phyloP scores from a whole-genome alignment of 352 stramenopile species.

The Pythium scleroteichum region DNA sequence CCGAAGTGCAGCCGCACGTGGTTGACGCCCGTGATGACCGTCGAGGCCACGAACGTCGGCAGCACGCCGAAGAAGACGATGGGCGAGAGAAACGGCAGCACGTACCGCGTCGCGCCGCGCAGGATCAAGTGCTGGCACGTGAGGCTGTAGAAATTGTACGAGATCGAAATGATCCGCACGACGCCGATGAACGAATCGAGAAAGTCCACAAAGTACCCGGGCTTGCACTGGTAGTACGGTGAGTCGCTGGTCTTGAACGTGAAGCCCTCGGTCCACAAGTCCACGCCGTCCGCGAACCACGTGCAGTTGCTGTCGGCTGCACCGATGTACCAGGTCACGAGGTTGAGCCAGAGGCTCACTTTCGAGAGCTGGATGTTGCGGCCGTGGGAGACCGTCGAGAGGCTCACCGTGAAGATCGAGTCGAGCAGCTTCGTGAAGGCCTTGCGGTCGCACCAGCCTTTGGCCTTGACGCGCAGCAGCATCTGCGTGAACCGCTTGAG shows the following conservation, averaged over 20 bases:
- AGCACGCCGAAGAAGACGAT: slow-evolving; percentile 12
- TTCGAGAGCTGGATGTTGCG: slow-evolving; percentile 20
- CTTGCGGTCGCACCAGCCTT: slow-evolving; percentile 6
- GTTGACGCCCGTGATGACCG: slow-evolving; percentile 19
- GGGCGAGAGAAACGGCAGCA: slow-evolving; percentile 5
- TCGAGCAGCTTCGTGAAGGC: slow-evolving; percentile 12
- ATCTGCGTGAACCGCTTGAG: slow-evolving; percentile 2
- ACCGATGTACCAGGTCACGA: slow-evolving; percentile 23
- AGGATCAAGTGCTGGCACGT: slow-evolving; percentile 10
- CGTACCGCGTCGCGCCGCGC: slow-evolving; percentile 7
- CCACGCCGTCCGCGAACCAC: slow-evolving; percentile 17
- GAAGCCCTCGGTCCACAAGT: slow-evolving; percentile 12
- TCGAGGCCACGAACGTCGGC: slow-evolving; percentile 7
- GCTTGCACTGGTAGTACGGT: slow-evolving; percentile 19
- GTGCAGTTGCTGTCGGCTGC: slow-evolving; percentile 15
- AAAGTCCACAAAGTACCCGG: slow-evolving; percentile 4
- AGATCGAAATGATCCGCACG: slow-evolving; percentile 13
- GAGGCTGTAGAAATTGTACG: slow-evolving; percentile 21
- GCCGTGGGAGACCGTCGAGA: slow-evolving; percentile 16
- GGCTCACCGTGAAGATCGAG: slow-evolving; percentile 2
- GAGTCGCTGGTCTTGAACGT: slow-evolving; percentile 7
- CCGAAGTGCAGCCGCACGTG: background rate
- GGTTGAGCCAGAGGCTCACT: slow-evolving; percentile 9
- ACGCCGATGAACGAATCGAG: slow-evolving; percentile 9
- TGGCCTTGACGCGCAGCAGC: slow-evolving; percentile 7